Conservation (phyloP, 305 asterid genomes). For the Fraxinus xanthoxyloides region DNA sequence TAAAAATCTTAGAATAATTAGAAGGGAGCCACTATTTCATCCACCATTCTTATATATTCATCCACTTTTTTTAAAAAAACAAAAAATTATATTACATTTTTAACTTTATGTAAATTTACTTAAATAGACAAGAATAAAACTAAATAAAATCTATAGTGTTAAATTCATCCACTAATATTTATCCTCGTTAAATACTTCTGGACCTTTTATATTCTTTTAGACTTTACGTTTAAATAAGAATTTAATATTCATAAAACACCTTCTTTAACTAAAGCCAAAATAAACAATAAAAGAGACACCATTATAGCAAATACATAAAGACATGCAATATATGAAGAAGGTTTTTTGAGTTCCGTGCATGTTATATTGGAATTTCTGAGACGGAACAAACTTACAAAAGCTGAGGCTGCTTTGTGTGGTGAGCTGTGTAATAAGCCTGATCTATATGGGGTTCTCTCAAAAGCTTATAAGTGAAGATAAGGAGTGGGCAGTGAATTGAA, state of each 20-base stretch:
- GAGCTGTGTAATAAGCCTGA: constrained; percentile 73
- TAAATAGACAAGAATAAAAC: neutral
- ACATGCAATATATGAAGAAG: neutral
- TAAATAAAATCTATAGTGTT: too few relatives aligned
- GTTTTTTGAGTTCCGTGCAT: constrained; percentile 46
- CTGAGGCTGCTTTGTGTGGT: constrained; percentile 76
- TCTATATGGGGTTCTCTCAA: constrained; percentile 50
- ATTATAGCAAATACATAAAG: neutral
- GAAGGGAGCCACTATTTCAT: neutral
- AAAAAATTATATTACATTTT: neutral
- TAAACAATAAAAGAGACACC: neutral
- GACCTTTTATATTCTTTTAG: neutral
- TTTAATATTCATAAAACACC: neutral
- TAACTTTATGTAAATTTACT: neutral
- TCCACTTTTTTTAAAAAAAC: neutral
- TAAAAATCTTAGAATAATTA: too few relatives aligned
- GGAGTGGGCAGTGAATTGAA: constrained; percentile 35
- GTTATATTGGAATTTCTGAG: constrained; percentile 67
- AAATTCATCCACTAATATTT: neutral
- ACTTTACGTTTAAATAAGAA: neutral
- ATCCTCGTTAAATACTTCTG: neutral
- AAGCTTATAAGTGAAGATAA: constrained; percentile 57
- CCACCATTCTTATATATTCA: neutral
- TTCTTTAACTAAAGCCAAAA: neutral
- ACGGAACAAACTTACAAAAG: constrained; percentile 70